Evolutionary conservation across 2,329 filamentous ascomycete genomes (phyloP).

Genomic region (Proliferodiscus dingleyae): DNA sequence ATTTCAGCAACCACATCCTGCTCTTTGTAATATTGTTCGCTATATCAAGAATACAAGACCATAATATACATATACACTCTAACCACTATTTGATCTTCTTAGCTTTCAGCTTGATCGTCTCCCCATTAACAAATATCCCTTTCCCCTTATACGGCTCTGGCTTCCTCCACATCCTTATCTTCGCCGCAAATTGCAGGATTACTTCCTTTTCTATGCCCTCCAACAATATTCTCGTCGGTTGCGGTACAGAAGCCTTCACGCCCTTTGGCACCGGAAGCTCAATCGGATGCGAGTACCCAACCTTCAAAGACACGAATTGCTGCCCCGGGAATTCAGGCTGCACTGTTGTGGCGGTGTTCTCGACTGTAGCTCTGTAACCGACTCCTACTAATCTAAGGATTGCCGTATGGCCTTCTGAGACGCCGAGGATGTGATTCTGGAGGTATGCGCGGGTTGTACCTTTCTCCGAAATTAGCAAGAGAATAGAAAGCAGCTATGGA

Average conservation of each 20-base stretch:
- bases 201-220: slow-evolving; percentile 83
- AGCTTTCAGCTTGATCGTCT: slow-evolving; percentile 96
- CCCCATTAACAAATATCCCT: slow-evolving; percentile 95
- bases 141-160: slow-evolving; percentile 99
- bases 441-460: slow-evolving; percentile 88
- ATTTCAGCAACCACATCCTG: neutral
- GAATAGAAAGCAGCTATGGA: neutral
- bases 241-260: slow-evolving; percentile 80
- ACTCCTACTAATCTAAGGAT: slow-evolving; percentile 92
- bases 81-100: slow-evolving; percentile 83
- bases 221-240: slow-evolving; percentile 85
- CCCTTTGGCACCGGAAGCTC: slow-evolving; percentile 80
- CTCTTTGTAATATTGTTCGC: slow-evolving; percentile 4
- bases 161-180: slow-evolving; percentile 80
- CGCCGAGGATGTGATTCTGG: slow-evolving; percentile 84
- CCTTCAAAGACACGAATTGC: slow-evolving; percentile 86
- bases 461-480: slow-evolving; percentile 35
- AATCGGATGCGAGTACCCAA: slow-evolving; percentile 93
- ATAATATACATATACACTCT: slow-evolving; percentile 22
- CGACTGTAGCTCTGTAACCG: slow-evolving; percentile 86
- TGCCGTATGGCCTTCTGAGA: slow-evolving; percentile 93
- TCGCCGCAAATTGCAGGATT: slow-evolving; percentile 86
- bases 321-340: slow-evolving; percentile 69
- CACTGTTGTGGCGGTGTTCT: slow-evolving; percentile 66
- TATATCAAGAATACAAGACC: slow-evolving; percentile 18